phyloP scores from a whole-genome alignment of 1,139 yeast species.

The Taphrina sp. region DNA sequence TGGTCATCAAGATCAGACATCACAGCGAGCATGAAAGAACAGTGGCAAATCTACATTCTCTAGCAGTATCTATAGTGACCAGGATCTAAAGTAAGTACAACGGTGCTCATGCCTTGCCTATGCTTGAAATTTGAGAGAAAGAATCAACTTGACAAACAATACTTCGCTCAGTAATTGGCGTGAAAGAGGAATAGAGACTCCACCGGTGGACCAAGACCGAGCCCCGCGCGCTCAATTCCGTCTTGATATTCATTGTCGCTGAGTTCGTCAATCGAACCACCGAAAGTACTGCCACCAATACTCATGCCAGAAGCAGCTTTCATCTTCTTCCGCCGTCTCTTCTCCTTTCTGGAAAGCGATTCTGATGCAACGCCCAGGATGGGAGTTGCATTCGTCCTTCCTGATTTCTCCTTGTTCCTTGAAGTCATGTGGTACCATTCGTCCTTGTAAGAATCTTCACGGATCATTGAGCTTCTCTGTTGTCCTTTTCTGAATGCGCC shows the following conservation, averaged over 20 bases:
- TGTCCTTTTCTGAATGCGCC: constrained; percentile 24
- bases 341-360: constrained; percentile 25
- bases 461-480: constrained; percentile 11
- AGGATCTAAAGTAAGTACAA: too few species aligned
- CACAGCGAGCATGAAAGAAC: too few species aligned
- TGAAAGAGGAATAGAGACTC: constrained; percentile 27
- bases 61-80: too few species aligned
- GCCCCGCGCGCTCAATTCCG: constrained; percentile 29
- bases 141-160: too few species aligned
- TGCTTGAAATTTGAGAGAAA: too few species aligned
- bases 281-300: constrained; percentile 7
- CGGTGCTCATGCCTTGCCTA: too few species aligned
- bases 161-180: constrained; percentile 3
- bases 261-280: constrained; percentile 16
- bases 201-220: constrained; percentile 25
- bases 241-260: constrained; percentile 17
- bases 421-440: constrained; percentile 26
- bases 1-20: too few species aligned
- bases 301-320: constrained; percentile 20
- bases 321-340: constrained; percentile 20
- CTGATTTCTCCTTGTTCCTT: constrained; percentile 10
- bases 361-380: constrained; percentile 21
- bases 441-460: constrained; percentile 28
- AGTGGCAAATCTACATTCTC: too few species aligned
- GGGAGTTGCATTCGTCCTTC: constrained; percentile 16